Evolutionary conservation across 73 alveolate genomes (phyloP).

Genomic region (Diophrys sp.): DNA sequence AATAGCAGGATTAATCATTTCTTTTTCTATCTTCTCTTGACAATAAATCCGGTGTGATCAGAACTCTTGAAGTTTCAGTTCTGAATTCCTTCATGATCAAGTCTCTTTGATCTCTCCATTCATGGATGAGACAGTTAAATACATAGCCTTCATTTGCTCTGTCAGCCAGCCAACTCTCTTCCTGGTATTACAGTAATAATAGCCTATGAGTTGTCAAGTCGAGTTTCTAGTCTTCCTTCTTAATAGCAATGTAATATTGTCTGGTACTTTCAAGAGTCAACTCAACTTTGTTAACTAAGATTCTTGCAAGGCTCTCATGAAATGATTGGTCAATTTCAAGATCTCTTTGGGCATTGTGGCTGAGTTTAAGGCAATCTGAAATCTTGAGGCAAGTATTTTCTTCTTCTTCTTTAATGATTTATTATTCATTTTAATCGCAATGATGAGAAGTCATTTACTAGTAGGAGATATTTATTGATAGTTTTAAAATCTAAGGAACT

Average conservation of each 20-base stretch:
- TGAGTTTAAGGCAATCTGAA: slow-evolving; percentile 78
- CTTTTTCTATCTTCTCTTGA: too few species aligned
- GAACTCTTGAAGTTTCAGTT: slow-evolving; percentile 89
- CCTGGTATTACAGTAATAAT: slow-evolving; percentile 78
- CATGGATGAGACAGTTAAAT: slow-evolving; percentile 77
- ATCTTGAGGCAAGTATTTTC: too few species aligned
- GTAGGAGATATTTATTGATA: too few species aligned
- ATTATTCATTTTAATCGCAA: too few species aligned
- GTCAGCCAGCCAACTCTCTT: too few species aligned
- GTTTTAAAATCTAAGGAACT: too few species aligned
- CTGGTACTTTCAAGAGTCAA: slow-evolving; percentile 84
- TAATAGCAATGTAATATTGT: slow-evolving; percentile 85
- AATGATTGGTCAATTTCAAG: too few species aligned
- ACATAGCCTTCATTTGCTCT: too few species aligned
- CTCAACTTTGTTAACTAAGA: slow-evolving; percentile 27
- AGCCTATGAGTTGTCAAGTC: slow-evolving; percentile 86
- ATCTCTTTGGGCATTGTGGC: slow-evolving; percentile 56
- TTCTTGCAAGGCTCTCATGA: too few species aligned
- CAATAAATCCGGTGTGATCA: slow-evolving; percentile 85
- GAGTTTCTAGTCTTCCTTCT: slow-evolving; percentile 87
- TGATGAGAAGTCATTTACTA: too few species aligned
- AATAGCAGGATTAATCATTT: too few species aligned
- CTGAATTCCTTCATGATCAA: slow-evolving; percentile 88
- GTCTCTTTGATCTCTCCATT: slow-evolving; percentile 93
- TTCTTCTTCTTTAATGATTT: too few species aligned